Evolutionary conservation across 2,329 filamentous ascomycete genomes (phyloP).

Genomic region (Beauveria sp.): DNA sequence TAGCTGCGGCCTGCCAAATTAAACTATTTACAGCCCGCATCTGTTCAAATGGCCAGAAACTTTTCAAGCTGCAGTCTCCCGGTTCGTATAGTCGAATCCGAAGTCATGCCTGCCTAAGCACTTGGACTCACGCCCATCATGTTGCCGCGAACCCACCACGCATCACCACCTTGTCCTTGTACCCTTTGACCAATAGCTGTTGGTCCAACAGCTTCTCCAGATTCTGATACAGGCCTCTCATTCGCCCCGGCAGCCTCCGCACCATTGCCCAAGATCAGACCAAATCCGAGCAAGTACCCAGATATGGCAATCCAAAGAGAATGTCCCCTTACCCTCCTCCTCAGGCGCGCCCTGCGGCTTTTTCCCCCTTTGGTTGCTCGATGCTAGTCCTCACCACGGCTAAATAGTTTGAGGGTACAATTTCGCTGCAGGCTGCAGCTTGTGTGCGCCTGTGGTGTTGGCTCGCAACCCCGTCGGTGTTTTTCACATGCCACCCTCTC

Average conservation of each 20-base stretch:
- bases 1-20: not conserved
- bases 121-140: not conserved
- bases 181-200: not conserved
- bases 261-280: constrained; percentile 4
- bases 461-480: not conserved
- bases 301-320: not conserved
- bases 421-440: not conserved
- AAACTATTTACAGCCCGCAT: not conserved
- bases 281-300: not conserved
- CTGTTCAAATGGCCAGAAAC: not conserved
- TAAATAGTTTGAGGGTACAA: not conserved
- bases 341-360: not conserved
- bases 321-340: constrained; percentile 6
- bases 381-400: too few species aligned
- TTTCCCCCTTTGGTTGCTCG: not conserved
- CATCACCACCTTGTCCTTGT: not conserved
- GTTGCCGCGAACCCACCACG: not conserved
- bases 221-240: not conserved
- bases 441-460: not conserved
- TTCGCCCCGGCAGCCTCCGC: constrained; percentile 7
- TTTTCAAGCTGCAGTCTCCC: not conserved
- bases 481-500: not conserved
- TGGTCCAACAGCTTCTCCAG: not conserved
- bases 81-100: not conserved
- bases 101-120: not conserved